Percentiles rank a stretch among this genome's conserved stretches.
Evolutionary conservation across 352 stramenopile genomes (phyloP).

Genomic region (Aphanomyces astaci): DNA sequence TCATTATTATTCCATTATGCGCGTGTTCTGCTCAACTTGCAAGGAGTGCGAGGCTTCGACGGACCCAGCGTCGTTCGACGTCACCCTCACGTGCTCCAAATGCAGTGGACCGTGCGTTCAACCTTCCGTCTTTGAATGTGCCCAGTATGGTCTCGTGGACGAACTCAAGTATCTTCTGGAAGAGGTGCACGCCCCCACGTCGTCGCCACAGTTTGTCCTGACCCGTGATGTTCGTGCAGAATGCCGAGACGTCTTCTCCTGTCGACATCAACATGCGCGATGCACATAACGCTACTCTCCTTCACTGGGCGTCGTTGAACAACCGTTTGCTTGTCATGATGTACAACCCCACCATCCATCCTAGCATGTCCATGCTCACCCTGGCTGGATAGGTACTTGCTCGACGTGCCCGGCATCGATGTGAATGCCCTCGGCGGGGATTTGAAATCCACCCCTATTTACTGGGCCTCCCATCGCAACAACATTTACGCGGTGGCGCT

Average conservation of each 20-base stretch:
- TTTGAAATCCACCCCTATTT: constrained; percentile 57
- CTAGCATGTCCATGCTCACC: too few species aligned
- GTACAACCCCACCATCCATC: constrained; percentile 31
- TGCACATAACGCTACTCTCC: constrained; percentile 44
- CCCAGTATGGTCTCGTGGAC: constrained; percentile 44
- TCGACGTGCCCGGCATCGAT: constrained; percentile 35
- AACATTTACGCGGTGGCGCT: constrained; percentile 75
- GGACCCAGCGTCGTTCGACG: background rate
- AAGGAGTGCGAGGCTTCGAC: background rate
- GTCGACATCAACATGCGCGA: constrained; percentile 55
- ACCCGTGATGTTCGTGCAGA: too few species aligned
- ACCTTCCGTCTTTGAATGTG: constrained; percentile 55
- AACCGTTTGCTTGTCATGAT: constrained; percentile 71
- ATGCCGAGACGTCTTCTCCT: background rate
- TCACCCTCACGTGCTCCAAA: constrained; percentile 29
- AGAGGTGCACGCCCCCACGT: constrained; percentile 26
- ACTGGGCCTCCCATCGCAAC: constrained; percentile 66
- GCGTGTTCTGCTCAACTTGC: constrained; percentile 28
- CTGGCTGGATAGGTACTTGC: constrained; percentile 36
- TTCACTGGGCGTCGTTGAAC: constrained; percentile 74
- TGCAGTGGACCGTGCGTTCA: constrained; percentile 32
- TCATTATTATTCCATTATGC: constrained; percentile 17
- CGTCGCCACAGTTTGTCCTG: too few species aligned
- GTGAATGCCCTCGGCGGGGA: constrained; percentile 52
- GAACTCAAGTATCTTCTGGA: constrained; percentile 52